Percentiles rank a stretch among this genome's conserved stretches.
Evolutionary conservation across 495 filamentous ascomycete species (phyloP).

Genomic region (Articulospora tetracladia): DNA sequence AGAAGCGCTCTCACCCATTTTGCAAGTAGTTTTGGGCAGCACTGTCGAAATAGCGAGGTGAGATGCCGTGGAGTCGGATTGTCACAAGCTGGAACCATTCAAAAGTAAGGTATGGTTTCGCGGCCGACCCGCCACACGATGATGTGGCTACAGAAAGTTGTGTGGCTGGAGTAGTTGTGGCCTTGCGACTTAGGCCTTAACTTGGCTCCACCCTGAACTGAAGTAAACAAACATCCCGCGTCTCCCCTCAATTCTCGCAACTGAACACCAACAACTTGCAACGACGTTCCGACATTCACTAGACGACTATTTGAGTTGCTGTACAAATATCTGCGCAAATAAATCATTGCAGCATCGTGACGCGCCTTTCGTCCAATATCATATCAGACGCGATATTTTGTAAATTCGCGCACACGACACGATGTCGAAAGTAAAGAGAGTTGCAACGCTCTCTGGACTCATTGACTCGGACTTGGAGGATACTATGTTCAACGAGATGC

Average conservation of each 20-base stretch:
- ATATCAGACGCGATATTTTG: not conserved
- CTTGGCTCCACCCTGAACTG: not conserved
- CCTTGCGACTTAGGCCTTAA: slow-evolving; percentile 3
- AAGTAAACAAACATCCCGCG: slow-evolving; percentile 12
- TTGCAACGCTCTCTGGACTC: slow-evolving; percentile 53
- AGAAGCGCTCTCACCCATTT: slow-evolving; percentile 46
- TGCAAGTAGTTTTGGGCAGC: slow-evolving; percentile 9
- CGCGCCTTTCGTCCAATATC: not conserved
- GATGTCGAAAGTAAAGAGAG: slow-evolving; percentile 54
- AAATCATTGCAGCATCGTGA: not conserved
- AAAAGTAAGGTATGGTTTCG: not conserved
- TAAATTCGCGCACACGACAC: not conserved
- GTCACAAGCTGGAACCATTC: not conserved
- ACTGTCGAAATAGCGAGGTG: not conserved
- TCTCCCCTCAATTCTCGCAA: not conserved
- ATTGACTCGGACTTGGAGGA: slow-evolving; percentile 69
- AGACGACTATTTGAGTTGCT: not conserved
- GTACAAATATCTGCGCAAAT: not conserved
- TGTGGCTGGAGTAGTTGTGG: not conserved
- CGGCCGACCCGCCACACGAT: not conserved
- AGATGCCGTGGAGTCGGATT: not conserved
- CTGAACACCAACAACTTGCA: not conserved
- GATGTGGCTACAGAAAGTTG: not conserved
- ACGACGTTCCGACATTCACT: not conserved
- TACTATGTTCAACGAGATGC: slow-evolving; percentile 33